Conservation (phyloP, 768 basidiomycete genomes). For the Serendipita sp. region DNA sequence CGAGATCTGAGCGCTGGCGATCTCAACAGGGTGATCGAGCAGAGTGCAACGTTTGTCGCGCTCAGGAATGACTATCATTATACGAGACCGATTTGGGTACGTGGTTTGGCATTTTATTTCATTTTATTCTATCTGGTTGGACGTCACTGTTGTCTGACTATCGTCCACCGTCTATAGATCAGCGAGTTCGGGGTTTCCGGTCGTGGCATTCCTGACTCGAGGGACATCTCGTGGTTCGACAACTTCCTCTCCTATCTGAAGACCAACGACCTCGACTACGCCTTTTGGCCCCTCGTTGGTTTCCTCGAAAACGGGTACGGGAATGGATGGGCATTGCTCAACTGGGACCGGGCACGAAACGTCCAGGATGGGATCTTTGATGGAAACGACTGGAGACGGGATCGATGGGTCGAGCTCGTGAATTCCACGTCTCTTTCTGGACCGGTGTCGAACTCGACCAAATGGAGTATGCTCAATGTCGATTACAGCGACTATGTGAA, state of each 20-base stretch:
- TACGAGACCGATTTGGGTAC: conserved; percentile 7
- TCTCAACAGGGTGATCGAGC: not conserved
- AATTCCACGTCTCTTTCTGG: not conserved
- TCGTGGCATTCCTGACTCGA: not conserved
- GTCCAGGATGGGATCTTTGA: not conserved
- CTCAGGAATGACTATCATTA: not conserved
- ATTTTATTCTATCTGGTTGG: too few species aligned
- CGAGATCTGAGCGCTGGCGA: conserved; percentile 1
- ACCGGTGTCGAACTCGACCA: not conserved
- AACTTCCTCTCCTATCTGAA: conserved; percentile 6
- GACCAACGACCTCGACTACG: conserved; percentile 8
- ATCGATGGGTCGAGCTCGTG: not conserved
- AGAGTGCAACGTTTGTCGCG: conserved; percentile 5
- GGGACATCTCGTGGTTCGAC: not conserved
- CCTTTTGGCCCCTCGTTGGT: conserved; percentile 10
- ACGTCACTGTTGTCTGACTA: too few species aligned
- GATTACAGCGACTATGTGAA: conserved; percentile 8
- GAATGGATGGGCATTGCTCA: conserved; percentile 8
- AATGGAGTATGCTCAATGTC: conserved; percentile 8
- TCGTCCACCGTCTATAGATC: not conserved
- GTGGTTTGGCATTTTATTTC: too few species aligned
- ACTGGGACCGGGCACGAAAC: not conserved
- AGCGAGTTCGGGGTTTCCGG: conserved; percentile 3
- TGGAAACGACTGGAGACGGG: conserved; percentile 8
- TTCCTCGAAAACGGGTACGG: conserved; percentile 2